Base-by-base conservation (phyloP, 129 eudicot species). In the Lactuca sativa region DNA sequence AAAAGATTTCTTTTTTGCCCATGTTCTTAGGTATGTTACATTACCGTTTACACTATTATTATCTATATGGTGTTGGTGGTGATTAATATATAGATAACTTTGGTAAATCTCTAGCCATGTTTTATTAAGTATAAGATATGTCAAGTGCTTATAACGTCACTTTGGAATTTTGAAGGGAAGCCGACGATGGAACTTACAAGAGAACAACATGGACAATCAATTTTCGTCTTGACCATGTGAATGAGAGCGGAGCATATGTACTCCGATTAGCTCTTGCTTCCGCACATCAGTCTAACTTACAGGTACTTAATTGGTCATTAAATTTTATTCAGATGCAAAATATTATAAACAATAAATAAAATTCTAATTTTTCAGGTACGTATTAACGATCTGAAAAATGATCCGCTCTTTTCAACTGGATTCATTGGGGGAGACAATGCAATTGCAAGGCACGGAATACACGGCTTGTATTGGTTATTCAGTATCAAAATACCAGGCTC, bases 1-100 rank as follows among this genome's bases (percentile, higher is more conserved):
- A 70, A 86, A 75, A 73, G 96, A 86, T 62, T 89, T 89, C 88
- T 89, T 81, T 64, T 89, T 62, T 59, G 90, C 92, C 43, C 92
- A 89, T 15, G 90, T 89, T 6, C 67, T 82, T 0, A 86, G 89
- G 96, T 88, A 59, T 5, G 21, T 34, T 5, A 36, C 5, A 4
- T 0, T 66, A 13, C 9, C 30, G 30, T 25, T 25, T 25, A 25
- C 30, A 25, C 30, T 25, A 25, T 9, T 49, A 34, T 52, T 67
- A 32, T 21, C 12, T 47, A 47, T 47, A 2, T 3, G 14, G n/a
- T 12, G 15, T 47, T 3, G 14, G n/a, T 47, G 15, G 52, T 47
- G 12, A 47, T 47, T 47, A 47, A 47, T 43, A 47, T 47, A 47
- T 70, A n/a, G 17, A 8, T 34, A 10, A 5, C 9, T 59, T 12